phyloP scores from a whole-genome alignment of 2,329 filamentous ascomycete genomes.

The Monilinia laxa region DNA sequence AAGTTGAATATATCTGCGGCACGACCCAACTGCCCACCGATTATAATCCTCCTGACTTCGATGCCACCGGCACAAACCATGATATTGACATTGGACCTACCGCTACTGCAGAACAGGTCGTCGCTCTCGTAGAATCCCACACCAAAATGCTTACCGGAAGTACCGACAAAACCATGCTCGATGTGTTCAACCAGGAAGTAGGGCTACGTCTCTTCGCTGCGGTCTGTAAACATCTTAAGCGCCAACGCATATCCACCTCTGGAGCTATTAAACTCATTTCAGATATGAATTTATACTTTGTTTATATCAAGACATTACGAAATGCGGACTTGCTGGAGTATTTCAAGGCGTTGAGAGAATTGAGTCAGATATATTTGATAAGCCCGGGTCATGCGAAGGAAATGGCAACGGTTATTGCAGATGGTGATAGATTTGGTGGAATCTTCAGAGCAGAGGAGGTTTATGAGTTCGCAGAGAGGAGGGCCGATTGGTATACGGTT shows the following conservation, averaged over 20 bases:
- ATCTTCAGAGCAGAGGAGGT: constrained; percentile 96
- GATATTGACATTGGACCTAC: constrained; percentile 69
- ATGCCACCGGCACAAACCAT: constrained; percentile 39
- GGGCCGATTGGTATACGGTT: constrained; percentile 94
- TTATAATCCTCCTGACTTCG: constrained; percentile 67
- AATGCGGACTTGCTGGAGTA: constrained; percentile 86
- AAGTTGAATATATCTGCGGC: constrained; percentile 92
- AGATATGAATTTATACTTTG: constrained; percentile 92
- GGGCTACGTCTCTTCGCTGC: constrained; percentile 88
- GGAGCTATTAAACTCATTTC: constrained; percentile 92
- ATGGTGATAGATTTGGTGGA: constrained; percentile 83
- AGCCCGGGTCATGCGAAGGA: constrained; percentile 85
- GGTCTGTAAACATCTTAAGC: constrained; percentile 95
- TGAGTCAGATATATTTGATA: constrained; percentile 94
- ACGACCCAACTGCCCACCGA: constrained; percentile 84
- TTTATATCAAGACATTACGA: constrained; percentile 76
- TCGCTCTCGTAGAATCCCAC: constrained; percentile 82
- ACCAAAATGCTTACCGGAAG: constrained; percentile 91
- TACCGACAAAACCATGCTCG: constrained; percentile 96
- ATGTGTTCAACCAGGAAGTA: constrained; percentile 98
- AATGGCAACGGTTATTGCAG: constrained; percentile 91
- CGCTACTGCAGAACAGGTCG: constrained; percentile 73
- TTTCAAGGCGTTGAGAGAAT: constrained; percentile 85
- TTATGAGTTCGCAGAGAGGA: constrained; percentile 90
- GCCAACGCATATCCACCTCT: constrained; percentile 85